phyloP scores from a whole-genome alignment of 768 basidiomycete genomes.

The Psilocybe subaeruginosa region DNA sequence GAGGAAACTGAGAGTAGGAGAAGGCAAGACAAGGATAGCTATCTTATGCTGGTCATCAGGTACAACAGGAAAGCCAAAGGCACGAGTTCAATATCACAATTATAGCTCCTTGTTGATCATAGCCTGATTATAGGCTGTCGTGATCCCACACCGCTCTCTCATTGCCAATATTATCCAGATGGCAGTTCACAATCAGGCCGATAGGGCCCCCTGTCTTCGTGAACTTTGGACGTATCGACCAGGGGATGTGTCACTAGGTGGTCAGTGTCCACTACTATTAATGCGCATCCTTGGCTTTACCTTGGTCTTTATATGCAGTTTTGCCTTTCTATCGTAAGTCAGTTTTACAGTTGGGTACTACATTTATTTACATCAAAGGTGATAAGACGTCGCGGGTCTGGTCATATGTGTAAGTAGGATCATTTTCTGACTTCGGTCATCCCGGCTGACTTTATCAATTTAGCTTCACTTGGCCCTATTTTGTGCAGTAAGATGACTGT shows the following conservation, averaged over 20 bases:
- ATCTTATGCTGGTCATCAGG: constrained; percentile 70
- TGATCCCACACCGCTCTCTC: constrained; percentile 55
- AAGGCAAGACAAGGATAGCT: constrained; percentile 63
- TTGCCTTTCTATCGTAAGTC: constrained; percentile 48
- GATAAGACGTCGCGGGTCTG: constrained; percentile 44
- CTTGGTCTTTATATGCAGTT: constrained; percentile 23
- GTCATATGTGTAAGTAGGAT: constrained; percentile 49
- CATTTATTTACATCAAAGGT: neutral
- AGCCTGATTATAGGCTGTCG: constrained; percentile 42
- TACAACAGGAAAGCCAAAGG: constrained; percentile 71
- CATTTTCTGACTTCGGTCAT: constrained; percentile 7
- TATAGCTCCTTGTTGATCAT: neutral
- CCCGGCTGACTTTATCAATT: neutral
- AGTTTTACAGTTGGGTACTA: neutral
- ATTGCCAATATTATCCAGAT: constrained; percentile 60
- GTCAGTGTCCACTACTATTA: constrained; percentile 18
- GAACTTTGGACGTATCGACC: constrained; percentile 38
- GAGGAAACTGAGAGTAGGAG: constrained; percentile 45
- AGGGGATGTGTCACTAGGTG: constrained; percentile 51
- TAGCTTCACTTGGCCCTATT: constrained; percentile 62
- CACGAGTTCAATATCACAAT: constrained; percentile 15
- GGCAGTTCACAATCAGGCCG: constrained; percentile 41
- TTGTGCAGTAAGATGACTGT: constrained; percentile 40
- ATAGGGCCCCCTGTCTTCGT: constrained; percentile 27
- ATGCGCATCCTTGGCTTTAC: constrained; percentile 9